Percentiles rank a stretch among this genome's conserved stretches.
These are phyloP conservation scores for Lactarius pseudohatsudake DNA, from an alignment of 768 basidiomycete genomes.

Conservation along the genomic window DNA sequence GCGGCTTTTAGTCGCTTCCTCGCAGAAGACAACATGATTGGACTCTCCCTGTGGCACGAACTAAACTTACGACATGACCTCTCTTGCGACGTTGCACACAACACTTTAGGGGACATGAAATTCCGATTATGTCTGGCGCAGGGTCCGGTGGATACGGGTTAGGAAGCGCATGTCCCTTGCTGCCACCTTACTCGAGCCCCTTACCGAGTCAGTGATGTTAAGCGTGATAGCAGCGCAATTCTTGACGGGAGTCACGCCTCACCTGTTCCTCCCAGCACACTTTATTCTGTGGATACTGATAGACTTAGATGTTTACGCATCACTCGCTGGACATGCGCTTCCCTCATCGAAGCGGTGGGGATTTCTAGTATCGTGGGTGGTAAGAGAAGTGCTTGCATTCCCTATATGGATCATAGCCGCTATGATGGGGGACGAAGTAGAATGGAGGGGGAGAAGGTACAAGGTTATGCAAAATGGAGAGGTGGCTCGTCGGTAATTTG, in stretches of 20 bases:
- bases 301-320: conserved; percentile 80
- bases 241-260: conserved; percentile 50
- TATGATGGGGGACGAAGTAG: conserved; percentile 74
- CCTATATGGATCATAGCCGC: conserved; percentile 89
- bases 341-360: conserved; percentile 46
- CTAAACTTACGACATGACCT: conserved; percentile 84
- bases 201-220: conserved; percentile 82
- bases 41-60: conserved; percentile 89
- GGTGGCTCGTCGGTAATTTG: conserved; percentile 10
- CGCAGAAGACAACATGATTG: conserved; percentile 99
- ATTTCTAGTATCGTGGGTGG: conserved; percentile 77
- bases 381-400: conserved; percentile 78
- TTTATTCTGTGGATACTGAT: conserved; percentile 69
- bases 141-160: conserved; percentile 96
- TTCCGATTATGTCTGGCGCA: conserved; percentile 79
- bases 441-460: conserved; percentile 86
- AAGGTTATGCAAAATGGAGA: conserved; percentile 69
- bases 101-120: conserved; percentile 91
- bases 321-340: conserved; percentile 67
- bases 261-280: conserved; percentile 59
- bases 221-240: conserved; percentile 60
- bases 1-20: conserved; percentile 83
- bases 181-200: conserved; percentile 87
- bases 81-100: conserved; percentile 86
- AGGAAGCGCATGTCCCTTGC: conserved; percentile 89